Percentiles rank a stretch among this genome's conserved stretches.
These are phyloP conservation scores for Aspergillus ellipticus DNA, from an alignment of 495 filamentous ascomycete species.

Conservation along the genomic window DNA sequence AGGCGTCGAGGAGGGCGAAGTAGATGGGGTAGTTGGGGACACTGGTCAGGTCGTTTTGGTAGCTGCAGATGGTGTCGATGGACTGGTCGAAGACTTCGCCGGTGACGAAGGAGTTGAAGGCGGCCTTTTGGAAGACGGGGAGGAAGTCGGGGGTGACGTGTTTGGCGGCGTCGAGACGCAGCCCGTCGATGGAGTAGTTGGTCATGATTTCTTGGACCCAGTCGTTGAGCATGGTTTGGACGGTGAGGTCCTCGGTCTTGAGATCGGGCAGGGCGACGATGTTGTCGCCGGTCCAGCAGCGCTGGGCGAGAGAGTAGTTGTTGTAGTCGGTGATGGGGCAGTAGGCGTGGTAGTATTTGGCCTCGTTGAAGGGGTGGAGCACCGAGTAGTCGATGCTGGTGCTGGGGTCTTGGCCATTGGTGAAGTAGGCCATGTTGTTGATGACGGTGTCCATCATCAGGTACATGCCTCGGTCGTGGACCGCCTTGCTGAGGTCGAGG, in stretches of 20 bases:
- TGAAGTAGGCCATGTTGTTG: slow-evolving; percentile 64
- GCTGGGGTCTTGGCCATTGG: slow-evolving; percentile 50
- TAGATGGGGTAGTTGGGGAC: slow-evolving; percentile 72
- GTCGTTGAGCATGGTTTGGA: slow-evolving; percentile 50
- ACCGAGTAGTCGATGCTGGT: slow-evolving; percentile 55
- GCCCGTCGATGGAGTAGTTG: slow-evolving; percentile 71
- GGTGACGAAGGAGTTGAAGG: slow-evolving; percentile 9
- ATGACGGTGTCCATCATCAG: slow-evolving; percentile 76
- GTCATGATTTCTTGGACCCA: slow-evolving; percentile 63
- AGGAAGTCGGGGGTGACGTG: slow-evolving; percentile 68
- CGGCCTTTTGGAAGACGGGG: slow-evolving; percentile 42
- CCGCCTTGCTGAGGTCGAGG: slow-evolving; percentile 53
- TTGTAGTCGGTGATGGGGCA: slow-evolving; percentile 64
- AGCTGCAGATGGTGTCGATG: slow-evolving; percentile 15
- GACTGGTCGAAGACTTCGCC: slow-evolving; percentile 18
- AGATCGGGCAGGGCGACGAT: slow-evolving; percentile 63
- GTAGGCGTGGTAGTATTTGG: slow-evolving; percentile 59
- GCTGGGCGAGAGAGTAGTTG: slow-evolving; percentile 45
- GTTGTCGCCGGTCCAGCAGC: slow-evolving; percentile 61
- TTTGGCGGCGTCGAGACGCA: slow-evolving; percentile 73
- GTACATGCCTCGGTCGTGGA: slow-evolving; percentile 62
- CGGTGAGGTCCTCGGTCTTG: slow-evolving; percentile 56
- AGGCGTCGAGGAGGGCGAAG: slow-evolving; percentile 57
- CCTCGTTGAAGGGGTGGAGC: slow-evolving; percentile 62
- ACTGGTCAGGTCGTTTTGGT: slow-evolving; percentile 32